Conservation (phyloP, 257 asterid species). For the Solanum bulbocastanum region DNA sequence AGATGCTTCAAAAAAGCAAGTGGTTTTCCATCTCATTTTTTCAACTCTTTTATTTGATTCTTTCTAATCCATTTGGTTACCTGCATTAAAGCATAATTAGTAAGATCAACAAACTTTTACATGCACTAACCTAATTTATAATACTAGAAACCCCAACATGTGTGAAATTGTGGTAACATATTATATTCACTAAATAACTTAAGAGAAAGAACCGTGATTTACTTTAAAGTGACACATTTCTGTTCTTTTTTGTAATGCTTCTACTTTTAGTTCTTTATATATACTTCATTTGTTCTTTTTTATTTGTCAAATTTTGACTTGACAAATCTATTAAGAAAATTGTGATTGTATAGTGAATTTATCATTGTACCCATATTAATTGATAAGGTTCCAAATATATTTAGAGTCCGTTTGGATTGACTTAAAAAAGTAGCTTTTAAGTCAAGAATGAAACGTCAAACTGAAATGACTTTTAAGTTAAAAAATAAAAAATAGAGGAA, state of each 20-base stretch:
- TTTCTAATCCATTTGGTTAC: background rate
- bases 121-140: background rate
- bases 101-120: background rate
- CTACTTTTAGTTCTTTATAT: background rate
- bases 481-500: background rate
- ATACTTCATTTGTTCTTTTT: no score
- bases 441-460: no score
- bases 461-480: no score
- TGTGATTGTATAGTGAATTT: no score
- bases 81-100: background rate
- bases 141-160: background rate
- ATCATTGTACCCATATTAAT: no score
- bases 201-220: background rate
- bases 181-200: background rate
- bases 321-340: no score
- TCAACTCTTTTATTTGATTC: background rate
- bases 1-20: background rate
- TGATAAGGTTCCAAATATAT: background rate
- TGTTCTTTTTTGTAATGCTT: background rate
- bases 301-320: no score
- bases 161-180: background rate
- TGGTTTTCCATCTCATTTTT: background rate
- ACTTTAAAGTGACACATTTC: background rate
- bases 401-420: no score
- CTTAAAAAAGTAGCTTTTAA: no score